Evolutionary conservation across 345 rosid species (phyloP), one percentile per base, ranked within the genome.

Genomic region (Lepidium didymum): DNA sequence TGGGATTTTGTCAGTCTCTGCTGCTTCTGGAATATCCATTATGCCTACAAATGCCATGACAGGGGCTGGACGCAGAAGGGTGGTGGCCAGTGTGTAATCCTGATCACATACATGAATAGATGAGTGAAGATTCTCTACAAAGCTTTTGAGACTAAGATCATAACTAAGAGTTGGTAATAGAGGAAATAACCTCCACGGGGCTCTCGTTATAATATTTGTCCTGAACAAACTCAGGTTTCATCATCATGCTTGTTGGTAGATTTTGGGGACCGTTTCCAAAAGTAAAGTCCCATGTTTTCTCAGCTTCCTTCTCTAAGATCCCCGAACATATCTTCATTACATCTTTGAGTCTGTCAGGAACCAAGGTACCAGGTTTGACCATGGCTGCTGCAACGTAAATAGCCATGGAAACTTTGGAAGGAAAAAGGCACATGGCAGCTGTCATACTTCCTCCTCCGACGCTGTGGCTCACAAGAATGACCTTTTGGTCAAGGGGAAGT

Each of bases 401-500:
- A 11, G 84, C 82, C 82, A 78, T 57, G 10, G 64, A 77, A 42
- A 80, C 73, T 60, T 73, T 75, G 33, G 70, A 41, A 42, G 78
- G 49, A 55, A 73, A 76, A 11, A 10, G 70, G 42, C 84, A 72
- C 63, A 80, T 68, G 12, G 82, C 82, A 34, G 78, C 69, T 8
- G 82, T 81, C 62, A 80, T 51, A 72, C 78, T 81, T 51, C 74
- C 72, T 49, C 86, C 84, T 56, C 81, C 84, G 3, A 76, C 73
- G 25, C 88, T 80, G 13, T 84, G 88, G 51, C 84, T 82, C 15
- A 81, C 81, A 47, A 81, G 60, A 34, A 84, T 64, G 50, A 80
- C 84, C 82, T 80, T 73, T 40, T 80, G 69, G 59, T 76, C 37
- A 4, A 33, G 35, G 1, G 77, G 75, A 68, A 84, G 77, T 45